Base-by-base conservation (phyloP, 768 basidiomycete genomes). In the Suillus ampliporus region DNA sequence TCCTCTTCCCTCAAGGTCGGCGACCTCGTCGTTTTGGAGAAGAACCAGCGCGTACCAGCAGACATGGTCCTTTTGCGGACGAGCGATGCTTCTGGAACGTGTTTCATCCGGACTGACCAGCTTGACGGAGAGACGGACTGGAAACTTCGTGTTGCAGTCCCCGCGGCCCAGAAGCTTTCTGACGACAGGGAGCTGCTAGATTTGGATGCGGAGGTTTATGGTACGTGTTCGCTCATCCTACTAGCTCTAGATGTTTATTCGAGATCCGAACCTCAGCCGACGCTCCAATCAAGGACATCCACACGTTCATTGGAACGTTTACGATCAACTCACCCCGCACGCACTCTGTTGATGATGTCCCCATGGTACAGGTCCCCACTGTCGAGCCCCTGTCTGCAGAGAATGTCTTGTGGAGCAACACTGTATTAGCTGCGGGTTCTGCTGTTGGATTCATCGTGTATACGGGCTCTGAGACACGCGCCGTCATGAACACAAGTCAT, bases 91-190 rank as follows among this genome's bases (percentile, higher is more conserved):
- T 89, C 90, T 28, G 97, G 97, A 3, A 95, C 95, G 2, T 98
- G 97, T 74, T 99, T 99, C 76, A 94, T 99, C 64, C 86, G 97
- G 11, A 99, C 97, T 2, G 97, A 99, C 76, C 97, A 99, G 72
- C 83, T 99, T 34, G 97, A 99, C 66, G 97, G 97, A 47, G 97
- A 99, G 77, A 99, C 97, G 4, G 97, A 99, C 70, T 99, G 97
- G 97, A 99, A 99, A 74, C 80, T 98, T 54, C 86, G 93, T 5
- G 92, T 97, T 2, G 95, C 97, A 2, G 89, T 97, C 1, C 85
- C 90, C 3, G 84, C 89, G 28, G 91, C 89, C 48, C 95, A 97
- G 79, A 89, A 89, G 67, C 73, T 95, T 57, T 77, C 74, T 70
- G 64, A 84, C 23, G 86, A 89, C 53, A 73, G 72, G 31, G 81